Conservation (phyloP, 2,329 filamentous ascomycete species). For the Alternaria sp. region DNA sequence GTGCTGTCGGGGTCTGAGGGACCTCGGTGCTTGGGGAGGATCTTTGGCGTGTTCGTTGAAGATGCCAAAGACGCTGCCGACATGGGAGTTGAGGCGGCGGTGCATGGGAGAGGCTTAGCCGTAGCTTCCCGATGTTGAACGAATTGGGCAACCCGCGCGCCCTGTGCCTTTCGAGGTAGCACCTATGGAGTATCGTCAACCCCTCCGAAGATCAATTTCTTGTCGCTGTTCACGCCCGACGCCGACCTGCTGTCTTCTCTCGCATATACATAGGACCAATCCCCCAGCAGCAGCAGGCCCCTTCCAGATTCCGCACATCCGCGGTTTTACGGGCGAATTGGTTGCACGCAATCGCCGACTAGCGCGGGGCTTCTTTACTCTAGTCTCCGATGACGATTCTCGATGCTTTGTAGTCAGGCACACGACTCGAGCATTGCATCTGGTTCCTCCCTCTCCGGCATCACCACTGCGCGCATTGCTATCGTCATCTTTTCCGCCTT, state of each 20-base stretch:
- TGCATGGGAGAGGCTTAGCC: conserved; percentile 14
- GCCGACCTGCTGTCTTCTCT: background rate
- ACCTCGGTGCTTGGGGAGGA: background rate
- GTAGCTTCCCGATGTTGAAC: conserved; percentile 18
- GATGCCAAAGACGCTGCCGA: conserved; percentile 3
- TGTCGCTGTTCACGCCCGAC: conserved; percentile 13
- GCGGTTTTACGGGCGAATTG: conserved; percentile 15
- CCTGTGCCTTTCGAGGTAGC: conserved; percentile 9
- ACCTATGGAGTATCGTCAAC: conserved; percentile 10
- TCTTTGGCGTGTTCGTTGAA: background rate
- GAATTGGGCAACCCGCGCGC: conserved; percentile 20
- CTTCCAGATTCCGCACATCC: conserved; percentile 13
- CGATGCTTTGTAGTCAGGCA: conserved; percentile 20
- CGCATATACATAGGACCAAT: background rate
- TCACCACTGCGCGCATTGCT: conserved; percentile 12
- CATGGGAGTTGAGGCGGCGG: conserved; percentile 4
- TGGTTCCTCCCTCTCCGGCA: background rate
- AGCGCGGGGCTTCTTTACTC: conserved; percentile 22
- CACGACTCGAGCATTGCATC: conserved; percentile 16
- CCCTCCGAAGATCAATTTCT: conserved; percentile 20
- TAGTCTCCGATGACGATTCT: conserved; percentile 31
- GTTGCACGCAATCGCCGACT: conserved; percentile 8
- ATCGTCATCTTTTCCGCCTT: conserved; percentile 9
- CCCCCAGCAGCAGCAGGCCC: background rate
- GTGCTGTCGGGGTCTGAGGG: conserved; percentile 1